These are phyloP conservation scores for Aspergillus incahuasiensis DNA, from an alignment of 495 filamentous ascomycete genomes.

Conservation along the genomic window DNA sequence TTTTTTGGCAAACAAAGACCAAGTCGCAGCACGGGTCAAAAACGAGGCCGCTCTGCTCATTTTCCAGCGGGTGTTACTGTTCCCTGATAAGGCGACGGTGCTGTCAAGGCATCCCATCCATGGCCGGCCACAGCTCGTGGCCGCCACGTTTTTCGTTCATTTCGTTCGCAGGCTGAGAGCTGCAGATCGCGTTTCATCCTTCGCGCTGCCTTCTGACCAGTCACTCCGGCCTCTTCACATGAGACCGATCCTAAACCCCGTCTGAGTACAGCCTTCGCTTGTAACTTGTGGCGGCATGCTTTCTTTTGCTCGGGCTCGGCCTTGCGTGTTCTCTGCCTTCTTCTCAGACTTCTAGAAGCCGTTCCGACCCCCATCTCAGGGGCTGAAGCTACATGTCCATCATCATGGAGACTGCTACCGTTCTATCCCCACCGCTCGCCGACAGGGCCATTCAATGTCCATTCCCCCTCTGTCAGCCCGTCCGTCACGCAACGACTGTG, in stretches of 20 bases:
- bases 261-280: background rate
- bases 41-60: background rate
- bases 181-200: constrained; percentile 11
- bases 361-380: background rate
- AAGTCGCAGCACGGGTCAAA: background rate
- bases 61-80: background rate
- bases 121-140: constrained; percentile 31
- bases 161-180: constrained; percentile 27
- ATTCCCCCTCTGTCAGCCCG: background rate
- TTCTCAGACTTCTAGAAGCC: constrained; percentile 1
- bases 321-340: constrained; percentile 1
- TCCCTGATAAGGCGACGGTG: background rate
- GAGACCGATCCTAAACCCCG: background rate
- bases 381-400: background rate
- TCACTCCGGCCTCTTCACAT: background rate
- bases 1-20: constrained; percentile 6
- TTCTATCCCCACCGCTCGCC: background rate
- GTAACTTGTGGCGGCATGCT: background rate
- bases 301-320: background rate
- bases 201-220: background rate
- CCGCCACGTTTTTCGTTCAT: constrained; percentile 40
- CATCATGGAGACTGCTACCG: background rate
- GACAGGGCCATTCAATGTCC: background rate
- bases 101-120: background rate
- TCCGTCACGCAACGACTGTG: background rate